A percentile compares a stretch with the other conserved stretches of the same genome.
Conservation (phyloP, 192 early-diverging fungal genomes). For the Backusella tuberculispora region DNA sequence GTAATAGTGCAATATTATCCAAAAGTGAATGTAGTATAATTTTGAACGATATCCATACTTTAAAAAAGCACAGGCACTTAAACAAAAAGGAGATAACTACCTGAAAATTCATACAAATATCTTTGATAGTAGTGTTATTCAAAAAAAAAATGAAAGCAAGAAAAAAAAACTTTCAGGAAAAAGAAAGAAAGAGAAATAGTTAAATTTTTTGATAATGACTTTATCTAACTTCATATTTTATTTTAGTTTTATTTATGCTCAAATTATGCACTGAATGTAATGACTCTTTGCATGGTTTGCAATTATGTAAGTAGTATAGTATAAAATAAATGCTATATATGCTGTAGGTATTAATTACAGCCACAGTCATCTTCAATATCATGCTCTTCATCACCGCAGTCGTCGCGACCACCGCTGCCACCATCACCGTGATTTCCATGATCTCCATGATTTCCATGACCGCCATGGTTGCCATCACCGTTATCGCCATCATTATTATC, state of each 20-base stretch:
- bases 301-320: not conserved
- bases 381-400: no score
- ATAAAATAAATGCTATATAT: not conserved
- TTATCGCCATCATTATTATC: not conserved
- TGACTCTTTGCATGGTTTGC: conserved; percentile 6
- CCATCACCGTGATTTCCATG: not conserved
- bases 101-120: no score
- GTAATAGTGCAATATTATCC: no score
- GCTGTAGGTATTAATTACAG: not conserved
- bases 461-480: not conserved
- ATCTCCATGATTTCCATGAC: no score
- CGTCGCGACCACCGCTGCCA: not conserved
- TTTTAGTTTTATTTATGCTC: conserved; percentile 1
- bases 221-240: not conserved
- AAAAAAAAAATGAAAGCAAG: no score
- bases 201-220: not conserved
- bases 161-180: no score
- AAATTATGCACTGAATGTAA: not conserved
- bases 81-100: no score
- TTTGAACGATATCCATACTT: no score
- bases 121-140: no score
- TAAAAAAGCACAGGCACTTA: no score
- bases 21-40: no score
- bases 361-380: not conserved
- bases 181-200: not conserved